phyloP scores from a whole-genome alignment of 768 basidiomycete genomes.

The Psilocybe subaeruginosa region DNA sequence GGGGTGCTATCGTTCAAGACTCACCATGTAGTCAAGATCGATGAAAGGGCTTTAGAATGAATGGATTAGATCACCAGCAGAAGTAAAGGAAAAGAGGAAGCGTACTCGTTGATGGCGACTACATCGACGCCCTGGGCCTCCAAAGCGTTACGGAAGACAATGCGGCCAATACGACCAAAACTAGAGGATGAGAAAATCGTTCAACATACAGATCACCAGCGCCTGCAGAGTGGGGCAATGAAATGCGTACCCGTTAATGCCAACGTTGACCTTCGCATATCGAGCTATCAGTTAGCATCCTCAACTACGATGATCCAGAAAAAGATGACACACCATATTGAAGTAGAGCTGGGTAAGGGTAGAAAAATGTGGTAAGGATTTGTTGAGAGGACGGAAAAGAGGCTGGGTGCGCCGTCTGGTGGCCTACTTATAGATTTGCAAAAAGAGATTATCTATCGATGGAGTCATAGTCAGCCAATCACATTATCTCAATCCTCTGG shows the following conservation, averaged over 20 bases:
- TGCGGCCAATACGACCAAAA: slow-evolving; percentile 97
- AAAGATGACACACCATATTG: slow-evolving; percentile 26
- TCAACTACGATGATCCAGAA: background rate
- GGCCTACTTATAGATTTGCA: slow-evolving; percentile 20
- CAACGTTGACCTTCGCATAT: slow-evolving; percentile 71
- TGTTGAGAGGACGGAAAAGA: slow-evolving; percentile 18
- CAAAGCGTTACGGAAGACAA: slow-evolving; percentile 95
- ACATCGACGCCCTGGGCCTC: slow-evolving; percentile 76
- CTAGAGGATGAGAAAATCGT: slow-evolving; percentile 7
- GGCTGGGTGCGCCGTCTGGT: slow-evolving; percentile 6
- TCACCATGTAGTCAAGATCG: slow-evolving; percentile 93
- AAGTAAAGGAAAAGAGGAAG: slow-evolving; percentile 6
- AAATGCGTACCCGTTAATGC: slow-evolving; percentile 85
- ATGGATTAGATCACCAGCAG: slow-evolving; percentile 2
- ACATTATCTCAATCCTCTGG: slow-evolving; percentile 3
- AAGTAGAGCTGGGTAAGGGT: slow-evolving; percentile 4
- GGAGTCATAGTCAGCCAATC: slow-evolving; percentile 23
- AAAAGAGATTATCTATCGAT: slow-evolving; percentile 27
- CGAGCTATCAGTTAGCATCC: background rate
- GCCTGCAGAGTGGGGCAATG: background rate
- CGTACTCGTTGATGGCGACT: slow-evolving; percentile 94
- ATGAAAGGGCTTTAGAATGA: slow-evolving; percentile 85
- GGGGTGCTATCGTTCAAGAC: too few species aligned
- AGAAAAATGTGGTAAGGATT: slow-evolving; percentile 4
- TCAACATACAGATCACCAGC: background rate